Base-by-base conservation (phyloP, 2,329 filamentous ascomycete genomes). In the Fusarium sp. region DNA sequence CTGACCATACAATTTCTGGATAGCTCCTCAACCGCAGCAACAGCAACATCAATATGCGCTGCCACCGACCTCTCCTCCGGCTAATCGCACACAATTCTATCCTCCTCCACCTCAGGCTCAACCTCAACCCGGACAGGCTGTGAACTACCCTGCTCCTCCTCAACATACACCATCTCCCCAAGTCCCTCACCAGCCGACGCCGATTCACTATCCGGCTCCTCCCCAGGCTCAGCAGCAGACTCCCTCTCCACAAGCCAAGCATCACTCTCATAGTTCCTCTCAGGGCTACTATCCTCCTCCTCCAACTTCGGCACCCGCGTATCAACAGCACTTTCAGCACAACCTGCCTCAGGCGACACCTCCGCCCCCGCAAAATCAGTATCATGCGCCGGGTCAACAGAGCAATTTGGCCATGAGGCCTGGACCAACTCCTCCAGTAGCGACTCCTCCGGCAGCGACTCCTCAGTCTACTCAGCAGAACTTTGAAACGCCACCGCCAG, bases 11-110 rank as follows among this genome's bases (percentile, higher is more conserved):
- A 30, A 62, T 64, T 38, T 30, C 45, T 59, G 51, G 57, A 34
- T 75, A 76, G 75, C 73, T 64, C 78, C 73, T 50, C 73, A 66
- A 60, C 75, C 62, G 10, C 68, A 66, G 18, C 75, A 77, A 52
- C 73, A 78, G 20, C 77, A 84, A 67, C 83, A 83, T 56, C 83
- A 82, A 69, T 87, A 86, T 75, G 85, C 85, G 51, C 82, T 83
- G 54, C 86, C 86, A 24, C 85, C 86, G 36, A 84, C 82, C 10
- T 87, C 86, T 28, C 84, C 86, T 55, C 85, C 86, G 7, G 83
- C 85, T 47, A 83, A 82, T 77, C 83, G 83, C 70, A 81, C 84
- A 28, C 84, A 84, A 51, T 87, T 85, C 79, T 87, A 86, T 54
- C 81, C 85, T 58, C 77, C 81, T 56, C 82, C 85, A 59, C 84